Conservation (phyloP, 2,329 filamentous ascomycete species). For the Colletotrichum ledebouriae region DNA sequence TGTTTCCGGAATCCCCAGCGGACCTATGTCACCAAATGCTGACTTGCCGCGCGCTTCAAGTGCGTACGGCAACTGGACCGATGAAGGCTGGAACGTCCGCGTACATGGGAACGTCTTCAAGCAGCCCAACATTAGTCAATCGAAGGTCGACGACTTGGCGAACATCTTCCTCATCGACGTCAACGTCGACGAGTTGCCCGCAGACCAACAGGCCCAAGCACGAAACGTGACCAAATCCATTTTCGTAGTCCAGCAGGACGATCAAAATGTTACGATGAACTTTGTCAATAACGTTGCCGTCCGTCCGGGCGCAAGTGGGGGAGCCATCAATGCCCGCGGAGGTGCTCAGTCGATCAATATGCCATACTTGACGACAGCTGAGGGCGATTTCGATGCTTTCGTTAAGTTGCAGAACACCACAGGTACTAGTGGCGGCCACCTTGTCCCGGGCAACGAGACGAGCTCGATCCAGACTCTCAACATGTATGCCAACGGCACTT, state of each 20-base stretch:
- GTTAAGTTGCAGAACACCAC: constrained; percentile 71
- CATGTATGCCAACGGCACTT: constrained; percentile 74
- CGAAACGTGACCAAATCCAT: constrained; percentile 81
- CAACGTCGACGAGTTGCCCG: constrained; percentile 69
- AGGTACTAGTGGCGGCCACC: constrained; percentile 59
- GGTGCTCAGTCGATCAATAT: constrained; percentile 74
- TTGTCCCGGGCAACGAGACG: constrained; percentile 75
- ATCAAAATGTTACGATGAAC: constrained; percentile 73
- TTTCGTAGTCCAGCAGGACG: constrained; percentile 79
- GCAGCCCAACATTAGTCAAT: constrained; percentile 75
- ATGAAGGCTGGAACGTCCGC: constrained; percentile 81
- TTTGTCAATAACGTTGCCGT: constrained; percentile 61
- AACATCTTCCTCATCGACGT: constrained; percentile 78
- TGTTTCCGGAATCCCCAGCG: constrained; percentile 43
- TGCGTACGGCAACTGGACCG: constrained; percentile 83
- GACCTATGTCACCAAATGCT: constrained; percentile 15
- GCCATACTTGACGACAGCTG: constrained; percentile 73
- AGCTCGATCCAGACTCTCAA: constrained; percentile 75
- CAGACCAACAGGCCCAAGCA: constrained; percentile 73
- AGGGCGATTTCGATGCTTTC: constrained; percentile 83
- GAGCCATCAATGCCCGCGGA: constrained; percentile 65
- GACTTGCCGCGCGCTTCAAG: constrained; percentile 46
- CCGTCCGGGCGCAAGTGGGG: constrained; percentile 68
- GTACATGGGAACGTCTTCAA: constrained; percentile 88
- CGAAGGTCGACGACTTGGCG: constrained; percentile 76